A percentile compares a stretch with the other conserved stretches of the same genome.
These are phyloP conservation scores for Coelastrella sp. DNA, from an alignment of 139 green algal genomes.

Conservation along the genomic window DNA sequence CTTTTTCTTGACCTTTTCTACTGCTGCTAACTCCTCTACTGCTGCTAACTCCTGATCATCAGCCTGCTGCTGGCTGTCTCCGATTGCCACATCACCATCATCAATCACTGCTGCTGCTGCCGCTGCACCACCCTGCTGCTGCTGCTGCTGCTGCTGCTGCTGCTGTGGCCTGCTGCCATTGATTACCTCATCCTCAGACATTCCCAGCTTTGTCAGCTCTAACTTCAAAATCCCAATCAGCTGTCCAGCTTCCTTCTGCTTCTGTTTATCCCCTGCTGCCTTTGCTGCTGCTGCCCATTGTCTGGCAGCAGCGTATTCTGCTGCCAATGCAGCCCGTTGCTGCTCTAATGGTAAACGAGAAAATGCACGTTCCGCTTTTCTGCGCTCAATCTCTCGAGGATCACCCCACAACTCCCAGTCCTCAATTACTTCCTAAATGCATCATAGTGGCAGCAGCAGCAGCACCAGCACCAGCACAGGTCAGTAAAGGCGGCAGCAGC, in stretches of 20 bases:
- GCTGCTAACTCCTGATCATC: neutral
- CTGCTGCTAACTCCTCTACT: neutral
- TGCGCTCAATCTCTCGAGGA: slow-evolving; percentile 71
- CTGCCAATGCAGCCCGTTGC: slow-evolving; percentile 7
- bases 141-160: slow-evolving; percentile 26
- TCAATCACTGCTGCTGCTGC: slow-evolving; percentile 4
- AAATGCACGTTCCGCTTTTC: slow-evolving; percentile 34
- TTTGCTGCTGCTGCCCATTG: slow-evolving; percentile 70
- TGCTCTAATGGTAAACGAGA: slow-evolving; percentile 5
- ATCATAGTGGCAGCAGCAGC: slow-evolving; percentile 11
- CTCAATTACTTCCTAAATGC: slow-evolving; percentile 50
- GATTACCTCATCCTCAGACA: slow-evolving; percentile 49
- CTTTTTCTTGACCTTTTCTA: slow-evolving; percentile 15
- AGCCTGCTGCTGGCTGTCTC: slow-evolving; percentile 15
- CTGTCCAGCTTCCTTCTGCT: slow-evolving; percentile 79
- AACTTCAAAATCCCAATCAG: slow-evolving; percentile 82
- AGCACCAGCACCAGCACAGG: neutral
- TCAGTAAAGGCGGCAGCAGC: neutral
- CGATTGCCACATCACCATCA: too few species aligned
- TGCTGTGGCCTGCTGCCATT: neutral
- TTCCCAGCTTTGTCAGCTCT: slow-evolving; percentile 57
- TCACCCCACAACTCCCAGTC: slow-evolving; percentile 92
- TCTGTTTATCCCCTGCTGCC: slow-evolving; percentile 71
- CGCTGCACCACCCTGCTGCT: neutral
- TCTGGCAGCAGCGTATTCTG: slow-evolving; percentile 37